phyloP scores from a whole-genome alignment of 371 early-diverging fungal genomes.

The Catenaria anguillulae region DNA sequence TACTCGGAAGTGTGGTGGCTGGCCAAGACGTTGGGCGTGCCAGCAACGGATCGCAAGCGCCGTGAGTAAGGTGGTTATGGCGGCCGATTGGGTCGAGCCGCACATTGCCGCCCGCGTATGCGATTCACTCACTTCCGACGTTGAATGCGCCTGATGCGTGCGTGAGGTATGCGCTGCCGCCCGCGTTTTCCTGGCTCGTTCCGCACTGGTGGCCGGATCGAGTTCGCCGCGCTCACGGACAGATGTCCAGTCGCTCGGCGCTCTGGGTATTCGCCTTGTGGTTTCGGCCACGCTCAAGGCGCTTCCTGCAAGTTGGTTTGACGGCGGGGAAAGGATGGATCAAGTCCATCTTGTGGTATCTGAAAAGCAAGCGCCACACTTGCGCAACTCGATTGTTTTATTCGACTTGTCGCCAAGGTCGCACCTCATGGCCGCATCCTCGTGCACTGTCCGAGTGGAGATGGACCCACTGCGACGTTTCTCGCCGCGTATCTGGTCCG shows the following conservation, averaged over 20 bases:
- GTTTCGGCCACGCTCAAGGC: slow-evolving; percentile 30
- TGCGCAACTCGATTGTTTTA: slow-evolving; percentile 16
- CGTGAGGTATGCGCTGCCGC: slow-evolving; percentile 17
- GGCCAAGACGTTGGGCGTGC: no score
- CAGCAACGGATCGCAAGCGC: no score
- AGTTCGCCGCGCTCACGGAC: slow-evolving; percentile 22
- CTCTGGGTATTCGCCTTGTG: slow-evolving; percentile 21
- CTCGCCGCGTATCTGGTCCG: slow-evolving; percentile 25
- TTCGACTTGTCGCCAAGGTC: slow-evolving; percentile 8
- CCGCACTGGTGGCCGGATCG: slow-evolving; percentile 27
- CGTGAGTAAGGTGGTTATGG: no score
- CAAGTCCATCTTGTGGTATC: slow-evolving; percentile 16
- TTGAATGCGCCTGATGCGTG: no score
- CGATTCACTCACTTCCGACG: no score
- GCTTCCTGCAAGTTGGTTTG: slow-evolving; percentile 28
- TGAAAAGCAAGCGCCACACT: slow-evolving; percentile 17
- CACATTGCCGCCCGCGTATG: no score
- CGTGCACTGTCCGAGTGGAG: slow-evolving; percentile 37
- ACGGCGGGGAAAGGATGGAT: background rate
- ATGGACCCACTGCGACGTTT: slow-evolving; percentile 31
- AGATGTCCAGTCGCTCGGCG: slow-evolving; percentile 23
- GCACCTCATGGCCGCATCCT: slow-evolving; percentile 10
- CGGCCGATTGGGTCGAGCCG: no score
- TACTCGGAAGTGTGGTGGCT: no score
- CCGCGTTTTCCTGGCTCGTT: slow-evolving; percentile 30